A percentile compares a stretch with the other conserved stretches of the same genome.
Conservation (phyloP, 2,329 filamentous ascomycete genomes). For the Diaporthe sp. region DNA sequence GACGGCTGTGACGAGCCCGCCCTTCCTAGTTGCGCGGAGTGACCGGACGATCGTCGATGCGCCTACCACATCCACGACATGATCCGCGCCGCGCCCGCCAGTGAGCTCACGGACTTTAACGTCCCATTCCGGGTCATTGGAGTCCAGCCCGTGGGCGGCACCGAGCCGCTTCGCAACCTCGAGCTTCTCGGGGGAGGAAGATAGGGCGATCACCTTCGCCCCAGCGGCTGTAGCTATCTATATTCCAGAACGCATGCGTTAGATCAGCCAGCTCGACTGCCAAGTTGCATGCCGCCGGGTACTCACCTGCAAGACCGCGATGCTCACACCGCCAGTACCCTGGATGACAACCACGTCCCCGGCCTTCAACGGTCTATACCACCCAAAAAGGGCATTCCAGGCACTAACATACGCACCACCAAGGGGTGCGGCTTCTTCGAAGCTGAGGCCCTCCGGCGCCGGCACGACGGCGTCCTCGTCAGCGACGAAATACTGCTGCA, state of each 20-base stretch:
- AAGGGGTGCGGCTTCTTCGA: slow-evolving; percentile 5
- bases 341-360: slow-evolving; percentile 3
- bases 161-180: slow-evolving; percentile 15
- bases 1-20: not conserved
- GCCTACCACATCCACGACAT: slow-evolving; percentile 9
- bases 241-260: not conserved
- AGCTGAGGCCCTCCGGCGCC: not conserved
- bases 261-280: not conserved
- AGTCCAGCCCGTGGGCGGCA: not conserved
- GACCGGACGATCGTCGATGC: slow-evolving; percentile 15
- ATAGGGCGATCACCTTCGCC: slow-evolving; percentile 6
- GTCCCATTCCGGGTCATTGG: slow-evolving; percentile 19
- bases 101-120: slow-evolving; percentile 22
- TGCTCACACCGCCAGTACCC: slow-evolving; percentile 7
- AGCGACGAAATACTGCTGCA: slow-evolving; percentile 7
- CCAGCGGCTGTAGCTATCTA: slow-evolving; percentile 9
- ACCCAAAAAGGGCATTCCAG: slow-evolving; percentile 24
- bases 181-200: not conserved
- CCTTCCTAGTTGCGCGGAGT: not conserved
- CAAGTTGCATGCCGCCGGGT: not conserved
- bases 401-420: slow-evolving; percentile 8
- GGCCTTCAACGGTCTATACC: not conserved
- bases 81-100: slow-evolving; percentile 9
- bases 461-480: not conserved
- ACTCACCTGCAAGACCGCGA: slow-evolving; percentile 13